Base-by-base conservation (phyloP, 176 grass and related monocot species). In the Triticum monococcum region DNA sequence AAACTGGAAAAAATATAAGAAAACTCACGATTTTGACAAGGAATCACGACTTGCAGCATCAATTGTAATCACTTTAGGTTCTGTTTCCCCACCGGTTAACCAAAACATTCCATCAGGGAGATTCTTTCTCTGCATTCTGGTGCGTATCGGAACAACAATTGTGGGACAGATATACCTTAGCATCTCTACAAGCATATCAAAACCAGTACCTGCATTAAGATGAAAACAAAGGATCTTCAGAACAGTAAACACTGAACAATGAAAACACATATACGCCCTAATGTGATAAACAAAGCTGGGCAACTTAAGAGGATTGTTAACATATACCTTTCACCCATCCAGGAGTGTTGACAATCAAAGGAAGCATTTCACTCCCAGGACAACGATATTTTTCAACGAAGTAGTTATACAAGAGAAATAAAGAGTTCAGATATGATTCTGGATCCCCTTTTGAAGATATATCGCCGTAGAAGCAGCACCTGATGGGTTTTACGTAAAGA, bases 371-470 rank as follows among this genome's bases (percentile, higher is more conserved):
- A 83, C 65, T 56, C 67, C 57, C 83, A 80, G 69, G 52, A 38
- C 14, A 28, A 40, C 48, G 75, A 88, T 85, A 90, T 78, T 94
- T 83, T 77, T 85, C 75, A 16, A 88, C 12, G 72, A 91, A 99
- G 86, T 92, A 90, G 59, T 88, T 83, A 68, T 99, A 96, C 41
- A 96, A 84, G 74, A 90, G 83, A 57, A 90, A 99, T 3, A 90
- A 28, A 17, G 84, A 94, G 56, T 87, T 88, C 79, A 96, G 74
- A 80, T 96, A 99, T 64, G 89, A 86, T 90, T 94, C 83, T 59
- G 97, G 92, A 81, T 96, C 92, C 83, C 97, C 90, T 88, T 99
- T 99, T 64, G 92, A 96, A 83, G 92, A 99, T 88, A 88, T 79
- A 72, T 99, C 92, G 78, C 94, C 97, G 50, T 90, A 99, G 89